Conservation (phyloP, 495 filamentous ascomycete genomes). For the Cercophora scortea region DNA sequence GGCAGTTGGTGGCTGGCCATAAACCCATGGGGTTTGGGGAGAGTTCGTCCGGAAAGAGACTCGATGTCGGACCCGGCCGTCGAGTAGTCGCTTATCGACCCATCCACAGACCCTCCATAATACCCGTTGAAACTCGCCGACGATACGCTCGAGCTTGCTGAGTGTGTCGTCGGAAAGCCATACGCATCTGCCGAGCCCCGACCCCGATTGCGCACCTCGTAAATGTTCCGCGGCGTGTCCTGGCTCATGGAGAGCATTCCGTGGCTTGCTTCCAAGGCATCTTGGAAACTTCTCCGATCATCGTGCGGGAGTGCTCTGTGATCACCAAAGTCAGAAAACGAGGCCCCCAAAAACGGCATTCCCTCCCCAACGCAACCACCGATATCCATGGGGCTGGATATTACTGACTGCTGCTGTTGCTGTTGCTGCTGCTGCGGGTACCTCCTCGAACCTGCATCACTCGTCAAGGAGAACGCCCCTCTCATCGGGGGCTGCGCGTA, state of each 20-base stretch:
- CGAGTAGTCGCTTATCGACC: constrained; percentile 93
- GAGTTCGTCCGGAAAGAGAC: constrained; percentile 64
- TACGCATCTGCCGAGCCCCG: constrained; percentile 82
- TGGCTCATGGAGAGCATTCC: constrained; percentile 97
- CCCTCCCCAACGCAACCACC: constrained; percentile 18
- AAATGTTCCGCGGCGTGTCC: constrained; percentile 79
- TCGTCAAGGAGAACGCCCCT: constrained; percentile 46
- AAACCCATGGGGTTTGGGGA: constrained; percentile 69
- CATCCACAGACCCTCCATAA: constrained; percentile 76
- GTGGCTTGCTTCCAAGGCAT: constrained; percentile 74
- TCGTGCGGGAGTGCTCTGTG: constrained; percentile 52
- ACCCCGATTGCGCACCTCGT: constrained; percentile 50
- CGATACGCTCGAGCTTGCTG: constrained; percentile 90
- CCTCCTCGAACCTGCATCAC: constrained; percentile 60
- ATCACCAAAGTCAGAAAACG: constrained; percentile 51
- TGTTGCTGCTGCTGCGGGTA: constrained; percentile 42
- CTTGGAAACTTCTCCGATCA: constrained; percentile 59
- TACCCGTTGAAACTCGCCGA: constrained; percentile 69
- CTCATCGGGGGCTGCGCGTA: constrained; percentile 59
- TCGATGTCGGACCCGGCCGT: constrained; percentile 82
- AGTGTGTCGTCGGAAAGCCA: constrained; percentile 86
- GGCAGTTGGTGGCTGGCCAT: constrained; percentile 59
- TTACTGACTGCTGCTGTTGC: constrained; percentile 66
- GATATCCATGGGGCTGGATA: constrained; percentile 30
- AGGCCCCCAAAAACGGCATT: constrained; percentile 41